These are phyloP conservation scores for Oryza glumipatula DNA, from an alignment of 176 grass and related monocot species.

Conservation along the genomic window DNA sequence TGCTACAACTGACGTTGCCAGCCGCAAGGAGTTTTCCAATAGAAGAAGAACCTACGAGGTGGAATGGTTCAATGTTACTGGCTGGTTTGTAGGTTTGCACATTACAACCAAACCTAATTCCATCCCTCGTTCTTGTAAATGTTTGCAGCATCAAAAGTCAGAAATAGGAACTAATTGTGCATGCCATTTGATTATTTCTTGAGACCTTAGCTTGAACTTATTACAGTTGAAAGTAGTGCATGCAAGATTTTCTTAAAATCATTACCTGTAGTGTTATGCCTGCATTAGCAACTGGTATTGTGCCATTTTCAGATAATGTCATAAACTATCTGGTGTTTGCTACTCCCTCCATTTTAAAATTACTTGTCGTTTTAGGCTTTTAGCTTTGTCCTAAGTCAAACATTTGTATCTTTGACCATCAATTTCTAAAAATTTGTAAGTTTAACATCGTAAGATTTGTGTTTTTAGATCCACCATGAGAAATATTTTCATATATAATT, in stretches of 20 bases:
- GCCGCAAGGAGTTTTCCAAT: constrained; percentile 64
- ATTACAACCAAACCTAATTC: constrained; percentile 13
- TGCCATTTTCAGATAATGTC: constrained; percentile 13
- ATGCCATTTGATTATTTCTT: neutral
- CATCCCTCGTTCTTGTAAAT: constrained; percentile 22
- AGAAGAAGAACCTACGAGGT: constrained; percentile 94
- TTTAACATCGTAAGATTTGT: too few species aligned
- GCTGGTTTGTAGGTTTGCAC: constrained; percentile 84
- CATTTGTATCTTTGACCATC: too few species aligned
- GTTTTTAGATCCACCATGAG: too few species aligned
- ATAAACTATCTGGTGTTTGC: neutral
- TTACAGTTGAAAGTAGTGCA: constrained; percentile 9
- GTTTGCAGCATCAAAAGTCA: constrained; percentile 6
- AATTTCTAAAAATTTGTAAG: too few species aligned
- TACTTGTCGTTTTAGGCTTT: too few species aligned
- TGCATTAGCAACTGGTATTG: neutral
- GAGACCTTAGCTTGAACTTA: neutral
- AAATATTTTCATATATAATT: too few species aligned
- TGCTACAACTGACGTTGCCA: constrained; percentile 70
- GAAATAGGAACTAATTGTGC: neutral
- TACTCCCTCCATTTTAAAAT: too few species aligned
- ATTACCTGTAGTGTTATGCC: neutral
- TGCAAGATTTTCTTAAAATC: neutral
- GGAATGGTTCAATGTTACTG: constrained; percentile 69
- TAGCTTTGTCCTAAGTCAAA: too few species aligned